phyloP scores from a whole-genome alignment of 2,329 filamentous ascomycete genomes.

The Colletotrichum sp. region DNA sequence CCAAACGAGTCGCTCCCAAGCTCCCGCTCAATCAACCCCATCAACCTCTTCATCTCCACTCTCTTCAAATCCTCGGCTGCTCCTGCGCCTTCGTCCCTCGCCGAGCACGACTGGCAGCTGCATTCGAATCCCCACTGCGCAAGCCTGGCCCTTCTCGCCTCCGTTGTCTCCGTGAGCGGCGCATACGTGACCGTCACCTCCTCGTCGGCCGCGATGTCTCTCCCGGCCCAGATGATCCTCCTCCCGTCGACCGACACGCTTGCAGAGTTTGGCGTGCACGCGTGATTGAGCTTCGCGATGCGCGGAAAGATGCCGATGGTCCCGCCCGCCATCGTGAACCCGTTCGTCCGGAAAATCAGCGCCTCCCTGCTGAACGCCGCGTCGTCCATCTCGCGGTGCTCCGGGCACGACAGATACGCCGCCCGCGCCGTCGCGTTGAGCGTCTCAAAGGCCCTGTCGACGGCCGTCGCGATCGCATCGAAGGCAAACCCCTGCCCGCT shows the following conservation, averaged over 20 bases:
- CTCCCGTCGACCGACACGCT: constrained; percentile 34
- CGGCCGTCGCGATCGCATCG: constrained; percentile 35
- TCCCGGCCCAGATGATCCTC: constrained; percentile 38
- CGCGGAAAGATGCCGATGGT: constrained; percentile 37
- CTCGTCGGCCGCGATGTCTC: constrained; percentile 32
- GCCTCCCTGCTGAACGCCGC: constrained; percentile 23
- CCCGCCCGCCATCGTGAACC: constrained; percentile 34
- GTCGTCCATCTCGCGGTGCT: constrained; percentile 26
- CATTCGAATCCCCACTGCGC: constrained; percentile 29
- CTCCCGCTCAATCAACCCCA: constrained; percentile 37
- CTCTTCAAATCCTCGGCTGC: constrained; percentile 30
- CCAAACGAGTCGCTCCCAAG: constrained; percentile 22
- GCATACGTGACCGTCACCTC: constrained; percentile 41
- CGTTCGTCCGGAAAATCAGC: constrained; percentile 45
- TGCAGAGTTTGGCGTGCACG: constrained; percentile 38
- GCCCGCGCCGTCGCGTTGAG: constrained; percentile 29
- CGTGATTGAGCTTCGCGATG: constrained; percentile 44
- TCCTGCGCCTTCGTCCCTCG: constrained; percentile 31
- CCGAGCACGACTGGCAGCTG: constrained; percentile 39
- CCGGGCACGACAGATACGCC: constrained; percentile 32
- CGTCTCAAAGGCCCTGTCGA: constrained; percentile 23
- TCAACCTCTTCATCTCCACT: constrained; percentile 31
- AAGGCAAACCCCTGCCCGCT: constrained; percentile 34
- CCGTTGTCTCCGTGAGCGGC: constrained; percentile 34
- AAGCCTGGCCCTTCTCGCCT: constrained; percentile 32